A percentile compares a stretch with the other conserved stretches of the same genome.
Conservation (phyloP, 331 rosid genomes). For the Quercus tomentella region DNA sequence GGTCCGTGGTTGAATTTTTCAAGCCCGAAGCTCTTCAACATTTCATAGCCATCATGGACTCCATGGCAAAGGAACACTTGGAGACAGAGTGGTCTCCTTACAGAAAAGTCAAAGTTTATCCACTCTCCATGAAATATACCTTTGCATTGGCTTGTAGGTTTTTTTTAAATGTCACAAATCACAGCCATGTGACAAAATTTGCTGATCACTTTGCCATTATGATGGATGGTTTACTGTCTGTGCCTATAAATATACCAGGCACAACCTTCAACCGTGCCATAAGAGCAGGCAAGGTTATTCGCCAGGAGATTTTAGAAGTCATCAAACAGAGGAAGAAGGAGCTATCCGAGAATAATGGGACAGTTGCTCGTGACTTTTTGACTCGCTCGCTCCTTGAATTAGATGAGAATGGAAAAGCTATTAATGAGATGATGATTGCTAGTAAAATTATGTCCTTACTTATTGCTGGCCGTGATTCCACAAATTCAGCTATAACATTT, state of each 20-base stretch:
- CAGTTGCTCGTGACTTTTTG: slow-evolving; percentile 28
- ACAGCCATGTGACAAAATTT: not conserved
- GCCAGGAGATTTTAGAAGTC: slow-evolving; percentile 20
- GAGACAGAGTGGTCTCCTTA: not conserved
- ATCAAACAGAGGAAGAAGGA: slow-evolving; percentile 34
- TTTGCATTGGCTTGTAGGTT: not conserved
- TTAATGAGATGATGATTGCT: not conserved
- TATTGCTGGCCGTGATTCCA: not conserved
- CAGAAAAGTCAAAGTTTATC: not conserved
- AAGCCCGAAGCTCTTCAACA: not conserved
- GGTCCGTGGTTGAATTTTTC: no score
- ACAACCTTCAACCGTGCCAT: slow-evolving; percentile 23
- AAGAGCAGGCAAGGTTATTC: slow-evolving; percentile 25
- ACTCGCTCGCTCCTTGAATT: slow-evolving; percentile 4
- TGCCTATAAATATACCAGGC: slow-evolving; percentile 23
- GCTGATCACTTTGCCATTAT: not conserved
- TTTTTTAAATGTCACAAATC: no score
- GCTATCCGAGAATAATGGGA: slow-evolving; percentile 10
- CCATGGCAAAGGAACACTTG: not conserved
- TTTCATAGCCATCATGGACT: not conserved
- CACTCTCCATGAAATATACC: not conserved
- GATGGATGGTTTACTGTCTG: not conserved
- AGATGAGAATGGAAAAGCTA: not conserved
- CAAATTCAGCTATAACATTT: not conserved
- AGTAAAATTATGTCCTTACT: not conserved